A percentile compares a stretch with the other conserved stretches of the same genome.
Evolutionary conservation across 768 basidiomycete species (phyloP).

Genomic region (Auricularia cornea): DNA sequence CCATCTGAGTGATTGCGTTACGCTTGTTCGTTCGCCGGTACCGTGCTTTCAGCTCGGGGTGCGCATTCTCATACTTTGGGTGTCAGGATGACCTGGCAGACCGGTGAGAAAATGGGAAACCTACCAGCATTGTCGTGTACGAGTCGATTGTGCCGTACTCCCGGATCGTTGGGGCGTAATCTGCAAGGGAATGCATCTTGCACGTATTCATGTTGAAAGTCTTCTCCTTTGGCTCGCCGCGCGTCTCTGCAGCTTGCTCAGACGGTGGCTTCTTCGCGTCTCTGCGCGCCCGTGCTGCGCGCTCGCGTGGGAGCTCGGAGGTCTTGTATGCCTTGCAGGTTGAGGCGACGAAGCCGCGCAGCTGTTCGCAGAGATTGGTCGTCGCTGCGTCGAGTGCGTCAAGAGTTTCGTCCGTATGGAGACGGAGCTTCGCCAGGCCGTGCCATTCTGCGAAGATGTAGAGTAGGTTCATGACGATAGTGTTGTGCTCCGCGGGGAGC

Average conservation of each 20-base stretch:
- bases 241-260: background rate
- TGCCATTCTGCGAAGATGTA: constrained; percentile 17
- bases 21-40: background rate
- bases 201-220: background rate
- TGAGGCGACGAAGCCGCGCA: constrained; percentile 15
- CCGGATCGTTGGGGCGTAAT: background rate
- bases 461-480: background rate
- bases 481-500: constrained; percentile 20
- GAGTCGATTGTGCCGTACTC: background rate
- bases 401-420: constrained; percentile 4
- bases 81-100: too few species aligned
- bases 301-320: constrained; percentile 24
- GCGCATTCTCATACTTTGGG: background rate
- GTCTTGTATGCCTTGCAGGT: constrained; percentile 20
- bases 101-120: background rate
- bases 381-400: constrained; percentile 16
- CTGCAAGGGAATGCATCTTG: background rate
- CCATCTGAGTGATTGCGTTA: background rate
- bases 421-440: constrained; percentile 5
- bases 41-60: background rate
- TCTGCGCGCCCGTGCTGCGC: constrained; percentile 15
- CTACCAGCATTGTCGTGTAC: background rate
- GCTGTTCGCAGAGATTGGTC: constrained; percentile 9
- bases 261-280: background rate
- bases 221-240: background rate